Conservation (phyloP, 2,329 filamentous ascomycete genomes). For the Cercospora nicotianae region DNA sequence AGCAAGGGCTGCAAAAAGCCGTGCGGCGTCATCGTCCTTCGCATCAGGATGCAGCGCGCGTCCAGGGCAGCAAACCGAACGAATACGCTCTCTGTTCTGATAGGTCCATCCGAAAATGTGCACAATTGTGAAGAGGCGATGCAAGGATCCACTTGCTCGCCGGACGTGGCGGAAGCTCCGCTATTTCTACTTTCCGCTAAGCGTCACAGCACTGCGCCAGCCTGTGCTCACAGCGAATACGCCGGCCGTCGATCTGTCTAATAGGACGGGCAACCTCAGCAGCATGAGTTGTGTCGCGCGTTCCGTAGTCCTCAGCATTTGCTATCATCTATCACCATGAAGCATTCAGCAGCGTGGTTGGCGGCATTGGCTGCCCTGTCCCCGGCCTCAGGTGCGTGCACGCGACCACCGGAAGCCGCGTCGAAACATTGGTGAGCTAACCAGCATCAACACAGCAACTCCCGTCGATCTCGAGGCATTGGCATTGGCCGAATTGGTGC, state of each 20-base stretch:
- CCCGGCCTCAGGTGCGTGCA: not conserved
- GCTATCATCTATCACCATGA: not conserved
- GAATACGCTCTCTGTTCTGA: not conserved
- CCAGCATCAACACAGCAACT: not conserved
- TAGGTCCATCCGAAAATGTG: not conserved
- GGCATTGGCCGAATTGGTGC: constrained; percentile 4
- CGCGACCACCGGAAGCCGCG: not conserved
- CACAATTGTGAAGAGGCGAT: not conserved
- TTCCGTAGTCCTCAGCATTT: not conserved
- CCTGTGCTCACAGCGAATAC: not conserved
- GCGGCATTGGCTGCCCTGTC: not conserved
- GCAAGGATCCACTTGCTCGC: not conserved
- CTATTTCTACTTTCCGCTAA: not conserved
- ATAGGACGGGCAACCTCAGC: not conserved
- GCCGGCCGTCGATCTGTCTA: not conserved
- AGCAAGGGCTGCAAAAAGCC: not conserved
- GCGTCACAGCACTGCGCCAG: not conserved
- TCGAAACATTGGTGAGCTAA: not conserved
- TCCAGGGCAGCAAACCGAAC: not conserved
- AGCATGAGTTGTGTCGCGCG: not conserved
- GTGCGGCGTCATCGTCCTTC: not conserved
- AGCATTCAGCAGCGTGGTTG: not conserved
- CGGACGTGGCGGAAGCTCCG: not conserved
- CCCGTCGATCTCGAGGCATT: not conserved
- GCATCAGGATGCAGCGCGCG: not conserved